Base-by-base conservation (phyloP, 352 stramenopile genomes). In the Globisporangium takayamanum region DNA sequence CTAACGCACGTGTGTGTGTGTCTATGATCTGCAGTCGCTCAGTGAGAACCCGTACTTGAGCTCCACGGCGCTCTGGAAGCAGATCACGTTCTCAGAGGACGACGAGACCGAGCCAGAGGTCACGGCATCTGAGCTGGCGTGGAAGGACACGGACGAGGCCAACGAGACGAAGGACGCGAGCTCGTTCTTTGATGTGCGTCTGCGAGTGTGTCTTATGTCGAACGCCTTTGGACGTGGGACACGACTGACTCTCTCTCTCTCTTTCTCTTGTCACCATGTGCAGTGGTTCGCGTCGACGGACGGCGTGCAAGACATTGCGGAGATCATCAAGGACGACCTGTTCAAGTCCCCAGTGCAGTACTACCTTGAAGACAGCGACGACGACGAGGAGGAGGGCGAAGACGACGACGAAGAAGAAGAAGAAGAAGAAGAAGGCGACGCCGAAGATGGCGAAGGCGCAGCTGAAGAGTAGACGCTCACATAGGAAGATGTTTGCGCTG, bases 301-400 rank as follows among this genome's bases (percentile, higher is more conserved):
- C 1, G 74, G 65, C 5, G 72, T 83, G 25, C 69, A 87, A 55
- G 77, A 87, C 49, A 52, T 87, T 12, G 76, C 80, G 10, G 78
- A 92, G 67, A 73, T 84, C 50, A 88, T 92, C 54, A 89, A 90
- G 73, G 80, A 92, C 57, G 82, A 92, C 37, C 42, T 89, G 5
- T 92, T 75, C 80, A 90, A 88, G 72, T 77, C 74, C 59, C 78
- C 82, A 15, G 72, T 90, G 44, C 65, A 60, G 73, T 84, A 75
- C 54, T 92, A 78, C 68, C 16, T 76, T 30, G 64, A 64, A 18
- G 50, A 64, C 57, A 73, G 81, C 22, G 74, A 73, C 5, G 73
- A 86, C 1, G 78, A 84, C 0, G 74, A 76, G 0, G 64, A 68
- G 0, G 69, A 78, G 0, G 72, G 73, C 0, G 74, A 71, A 2